These are phyloP conservation scores for Trichoderma virens DNA, from an alignment of 495 filamentous ascomycete genomes.

Conservation along the genomic window DNA sequence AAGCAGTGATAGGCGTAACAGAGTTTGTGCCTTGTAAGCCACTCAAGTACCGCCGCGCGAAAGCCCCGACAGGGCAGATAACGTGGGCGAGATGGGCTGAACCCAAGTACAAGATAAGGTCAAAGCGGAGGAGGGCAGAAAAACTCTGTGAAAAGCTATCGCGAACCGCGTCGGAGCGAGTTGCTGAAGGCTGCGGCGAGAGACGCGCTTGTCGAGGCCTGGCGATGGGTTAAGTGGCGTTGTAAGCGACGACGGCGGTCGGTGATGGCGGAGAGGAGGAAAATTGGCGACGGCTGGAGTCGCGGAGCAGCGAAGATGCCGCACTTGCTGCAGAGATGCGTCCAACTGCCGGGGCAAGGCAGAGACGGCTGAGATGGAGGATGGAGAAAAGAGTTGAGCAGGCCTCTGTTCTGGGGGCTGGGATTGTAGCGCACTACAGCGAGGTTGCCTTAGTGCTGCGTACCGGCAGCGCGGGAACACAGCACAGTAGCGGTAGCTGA, in stretches of 20 bases:
- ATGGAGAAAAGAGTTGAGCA: neutral
- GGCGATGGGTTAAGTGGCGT: neutral
- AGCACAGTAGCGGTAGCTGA: neutral
- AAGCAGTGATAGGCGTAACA: constrained; percentile 27
- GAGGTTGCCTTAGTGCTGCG: neutral
- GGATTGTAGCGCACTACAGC: neutral
- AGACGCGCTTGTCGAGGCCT: neutral
- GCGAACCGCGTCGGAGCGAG: neutral
- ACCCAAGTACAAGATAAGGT: neutral
- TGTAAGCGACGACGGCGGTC: neutral
- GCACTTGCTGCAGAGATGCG: neutral
- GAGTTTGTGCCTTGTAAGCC: constrained; percentile 20
- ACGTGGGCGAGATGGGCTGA: neutral
- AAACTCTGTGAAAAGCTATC: neutral
- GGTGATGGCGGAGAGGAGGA: neutral
- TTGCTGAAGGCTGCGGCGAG: neutral
- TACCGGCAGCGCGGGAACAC: neutral
- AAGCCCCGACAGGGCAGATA: neutral
- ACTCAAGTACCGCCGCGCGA: neutral
- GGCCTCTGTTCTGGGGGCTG: neutral
- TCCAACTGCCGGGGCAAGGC: neutral
- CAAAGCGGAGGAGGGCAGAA: too few relatives aligned
- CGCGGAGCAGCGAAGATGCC: neutral
- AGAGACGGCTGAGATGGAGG: neutral
- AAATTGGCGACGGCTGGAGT: neutral